Percentiles rank a stretch among this genome's conserved stretches.
These are phyloP conservation scores for Phytophthora multivora DNA, from an alignment of 352 stramenopile genomes.

Conservation along the genomic window DNA sequence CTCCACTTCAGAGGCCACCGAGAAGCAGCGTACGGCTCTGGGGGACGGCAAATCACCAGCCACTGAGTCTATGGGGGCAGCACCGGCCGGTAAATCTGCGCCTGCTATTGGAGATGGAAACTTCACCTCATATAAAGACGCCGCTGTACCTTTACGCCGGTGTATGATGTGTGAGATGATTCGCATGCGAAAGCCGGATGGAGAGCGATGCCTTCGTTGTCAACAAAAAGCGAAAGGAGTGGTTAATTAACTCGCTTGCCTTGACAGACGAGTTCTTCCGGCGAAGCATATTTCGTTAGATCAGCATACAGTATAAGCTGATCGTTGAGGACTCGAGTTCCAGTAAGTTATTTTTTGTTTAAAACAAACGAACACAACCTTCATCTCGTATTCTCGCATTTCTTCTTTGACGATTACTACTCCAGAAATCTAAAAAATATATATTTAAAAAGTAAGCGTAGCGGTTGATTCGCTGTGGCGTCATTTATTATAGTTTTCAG, in stretches of 20 bases:
- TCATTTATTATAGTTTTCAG: slow-evolving; percentile 9
- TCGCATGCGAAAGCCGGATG: slow-evolving; percentile 45
- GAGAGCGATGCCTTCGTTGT: slow-evolving; percentile 43
- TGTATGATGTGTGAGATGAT: slow-evolving; percentile 57
- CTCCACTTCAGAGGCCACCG: slow-evolving; percentile 5
- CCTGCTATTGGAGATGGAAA: not conserved
- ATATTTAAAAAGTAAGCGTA: too few species aligned
- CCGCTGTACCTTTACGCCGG: slow-evolving; percentile 14
- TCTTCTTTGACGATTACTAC: too few species aligned
- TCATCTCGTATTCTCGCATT: too few species aligned
- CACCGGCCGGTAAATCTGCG: not conserved
- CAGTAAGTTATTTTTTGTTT: too few species aligned
- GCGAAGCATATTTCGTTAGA: not conserved
- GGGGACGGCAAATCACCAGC: not conserved
- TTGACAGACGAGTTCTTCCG: too few species aligned
- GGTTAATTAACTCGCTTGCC: not conserved
- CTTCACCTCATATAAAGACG: slow-evolving; percentile 3
- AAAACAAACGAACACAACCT: too few species aligned
- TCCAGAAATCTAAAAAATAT: too few species aligned
- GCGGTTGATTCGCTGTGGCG: not conserved
- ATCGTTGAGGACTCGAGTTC: too few species aligned
- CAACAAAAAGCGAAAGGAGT: slow-evolving; percentile 27
- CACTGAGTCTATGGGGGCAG: not conserved
- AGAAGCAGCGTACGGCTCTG: not conserved
- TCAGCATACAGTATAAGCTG: not conserved